phyloP scores from a whole-genome alignment of 306 rosid genomes.

The Hippophae gyantsensis region DNA sequence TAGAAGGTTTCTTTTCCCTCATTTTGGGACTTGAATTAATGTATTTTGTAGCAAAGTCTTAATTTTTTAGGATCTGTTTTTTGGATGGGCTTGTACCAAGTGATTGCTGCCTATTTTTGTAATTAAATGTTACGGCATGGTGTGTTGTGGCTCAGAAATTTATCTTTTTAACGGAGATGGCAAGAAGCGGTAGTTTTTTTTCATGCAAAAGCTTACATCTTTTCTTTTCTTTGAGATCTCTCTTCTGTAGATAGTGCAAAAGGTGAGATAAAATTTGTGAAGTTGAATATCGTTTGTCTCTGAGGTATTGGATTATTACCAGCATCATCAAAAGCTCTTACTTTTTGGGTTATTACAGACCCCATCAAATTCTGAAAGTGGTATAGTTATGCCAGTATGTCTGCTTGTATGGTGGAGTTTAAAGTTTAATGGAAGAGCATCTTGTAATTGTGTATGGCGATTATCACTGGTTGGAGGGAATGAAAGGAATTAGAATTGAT shows the following conservation, averaged over 20 bases:
- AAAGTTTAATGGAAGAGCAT: too few relatives aligned
- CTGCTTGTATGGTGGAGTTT: too few relatives aligned
- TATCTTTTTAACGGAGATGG: constrained; percentile 29
- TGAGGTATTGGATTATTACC: too few relatives aligned
- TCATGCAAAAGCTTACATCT: background rate
- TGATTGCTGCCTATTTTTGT: constrained; percentile 53
- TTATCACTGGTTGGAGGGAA: too few relatives aligned
- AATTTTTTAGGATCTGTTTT: constrained; percentile 3
- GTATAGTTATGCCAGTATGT: too few relatives aligned
- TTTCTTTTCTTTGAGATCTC: background rate
- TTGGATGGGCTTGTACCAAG: constrained; percentile 30
- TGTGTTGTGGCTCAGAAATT: constrained; percentile 39
- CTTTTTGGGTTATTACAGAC: too few relatives aligned
- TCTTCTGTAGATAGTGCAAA: background rate
- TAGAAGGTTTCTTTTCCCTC: constrained; percentile 19
- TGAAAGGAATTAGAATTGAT: too few relatives aligned
- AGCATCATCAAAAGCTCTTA: too few relatives aligned
- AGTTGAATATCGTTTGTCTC: too few relatives aligned
- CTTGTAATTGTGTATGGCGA: too few relatives aligned
- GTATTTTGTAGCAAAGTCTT: constrained; percentile 1
- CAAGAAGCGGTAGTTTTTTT: constrained; percentile 31
- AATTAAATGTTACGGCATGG: constrained; percentile 44
- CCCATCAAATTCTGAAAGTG: too few relatives aligned
- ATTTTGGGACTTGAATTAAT: constrained; percentile 13
- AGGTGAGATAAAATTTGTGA: background rate